Evolutionary conservation across 768 basidiomycete genomes (phyloP).

Genomic region (Rhizopogon vinicolor): DNA sequence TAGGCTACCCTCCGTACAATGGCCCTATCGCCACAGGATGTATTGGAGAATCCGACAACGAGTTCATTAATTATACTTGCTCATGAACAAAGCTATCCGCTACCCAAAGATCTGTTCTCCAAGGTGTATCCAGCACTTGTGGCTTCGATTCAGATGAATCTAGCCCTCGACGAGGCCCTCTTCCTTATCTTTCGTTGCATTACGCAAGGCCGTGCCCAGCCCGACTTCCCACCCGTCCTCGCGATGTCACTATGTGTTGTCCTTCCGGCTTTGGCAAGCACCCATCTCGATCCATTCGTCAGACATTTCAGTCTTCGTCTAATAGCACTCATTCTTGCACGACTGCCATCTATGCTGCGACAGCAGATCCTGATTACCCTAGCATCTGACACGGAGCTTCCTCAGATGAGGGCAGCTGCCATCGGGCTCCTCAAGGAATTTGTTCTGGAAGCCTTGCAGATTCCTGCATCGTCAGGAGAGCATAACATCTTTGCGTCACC

Average conservation of each 20-base stretch:
- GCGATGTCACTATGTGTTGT: conserved; percentile 43
- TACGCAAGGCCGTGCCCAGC: background rate
- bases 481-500: conserved; percentile 50
- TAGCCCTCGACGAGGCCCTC: conserved; percentile 56
- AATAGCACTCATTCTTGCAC: conserved; percentile 48
- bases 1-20: conserved; percentile 32
- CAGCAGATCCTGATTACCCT: conserved; percentile 55
- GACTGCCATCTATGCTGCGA: conserved; percentile 42
- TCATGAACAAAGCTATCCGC: conserved; percentile 10
- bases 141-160: conserved; percentile 48
- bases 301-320: conserved; percentile 62
- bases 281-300: conserved; percentile 52
- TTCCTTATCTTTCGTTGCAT: conserved; percentile 42
- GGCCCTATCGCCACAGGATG: conserved; percentile 10
- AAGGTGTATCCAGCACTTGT: conserved; percentile 40
- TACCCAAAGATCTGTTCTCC: conserved; percentile 1
- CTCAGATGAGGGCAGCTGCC: conserved; percentile 66
- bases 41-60: conserved; percentile 20
- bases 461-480: conserved; percentile 11
- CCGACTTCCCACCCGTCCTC: conserved; percentile 34
- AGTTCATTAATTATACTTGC: conserved; percentile 22
- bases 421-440: conserved; percentile 69
- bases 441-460: conserved; percentile 45
- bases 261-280: conserved; percentile 54
- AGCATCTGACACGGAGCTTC: conserved; percentile 42